A percentile compares a stretch with the other conserved stretches of the same genome.
Conservation (phyloP, 768 basidiomycete species). For the Leucogyrophana mollusca region DNA sequence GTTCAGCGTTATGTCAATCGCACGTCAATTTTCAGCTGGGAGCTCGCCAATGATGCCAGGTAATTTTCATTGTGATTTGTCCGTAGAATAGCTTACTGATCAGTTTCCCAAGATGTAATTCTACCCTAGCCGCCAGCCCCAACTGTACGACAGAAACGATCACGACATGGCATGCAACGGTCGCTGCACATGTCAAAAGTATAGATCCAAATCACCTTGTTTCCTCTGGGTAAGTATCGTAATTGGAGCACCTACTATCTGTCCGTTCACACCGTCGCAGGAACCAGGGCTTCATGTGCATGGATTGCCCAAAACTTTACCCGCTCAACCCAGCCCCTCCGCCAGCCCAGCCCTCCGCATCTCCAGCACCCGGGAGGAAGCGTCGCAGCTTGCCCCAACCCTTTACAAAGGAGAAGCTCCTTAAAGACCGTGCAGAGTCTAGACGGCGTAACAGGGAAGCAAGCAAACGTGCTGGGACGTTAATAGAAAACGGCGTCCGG, state of each 20-base stretch:
- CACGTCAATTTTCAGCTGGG: constrained; percentile 55
- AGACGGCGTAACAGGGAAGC: constrained; percentile 43
- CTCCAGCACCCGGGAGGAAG: constrained; percentile 37
- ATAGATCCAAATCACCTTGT: constrained; percentile 66
- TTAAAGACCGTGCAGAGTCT: constrained; percentile 47
- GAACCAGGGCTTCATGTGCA: constrained; percentile 57
- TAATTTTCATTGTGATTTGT: constrained; percentile 16
- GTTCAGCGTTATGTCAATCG: constrained; percentile 55
- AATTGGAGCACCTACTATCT: background rate
- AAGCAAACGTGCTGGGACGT: constrained; percentile 31
- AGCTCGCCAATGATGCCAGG: constrained; percentile 68
- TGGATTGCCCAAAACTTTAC: constrained; percentile 56
- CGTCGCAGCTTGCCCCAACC: constrained; percentile 38
- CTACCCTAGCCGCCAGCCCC: constrained; percentile 42
- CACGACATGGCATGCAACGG: constrained; percentile 52
- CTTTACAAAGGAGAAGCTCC: constrained; percentile 44
- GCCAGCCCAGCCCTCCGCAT: constrained; percentile 35
- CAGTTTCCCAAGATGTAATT: constrained; percentile 47
- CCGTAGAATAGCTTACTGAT: constrained; percentile 1
- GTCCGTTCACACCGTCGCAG: constrained; percentile 25
- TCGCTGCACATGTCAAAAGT: constrained; percentile 43
- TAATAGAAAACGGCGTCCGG: constrained; percentile 38
- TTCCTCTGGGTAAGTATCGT: constrained; percentile 51
- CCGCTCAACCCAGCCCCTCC: constrained; percentile 32
- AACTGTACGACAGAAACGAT: constrained; percentile 50